A percentile compares a stretch with the other conserved stretches of the same genome.
Evolutionary conservation across 352 stramenopile species (phyloP).

Genomic region (Globisporangium sylvaticum): DNA sequence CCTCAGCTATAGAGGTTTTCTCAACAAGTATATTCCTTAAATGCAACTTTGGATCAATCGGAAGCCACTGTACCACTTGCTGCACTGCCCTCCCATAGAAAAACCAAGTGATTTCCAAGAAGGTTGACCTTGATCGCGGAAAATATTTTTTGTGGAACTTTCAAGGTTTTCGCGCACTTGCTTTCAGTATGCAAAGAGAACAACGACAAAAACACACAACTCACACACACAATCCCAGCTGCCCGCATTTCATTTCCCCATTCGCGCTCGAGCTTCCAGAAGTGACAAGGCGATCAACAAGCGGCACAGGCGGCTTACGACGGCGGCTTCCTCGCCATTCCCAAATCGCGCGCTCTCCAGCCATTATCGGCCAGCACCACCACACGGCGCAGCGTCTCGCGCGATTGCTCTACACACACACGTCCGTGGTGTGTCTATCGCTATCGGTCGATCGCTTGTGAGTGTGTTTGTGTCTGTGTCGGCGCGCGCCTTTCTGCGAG

Average conservation of each 20-base stretch:
- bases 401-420: not conserved
- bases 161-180: not conserved
- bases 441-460: not conserved
- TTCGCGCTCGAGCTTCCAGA: not conserved
- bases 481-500: not conserved
- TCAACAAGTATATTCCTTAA: too few relatives aligned
- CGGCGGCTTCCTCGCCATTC: not conserved
- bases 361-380: not conserved
- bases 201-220: too few relatives aligned
- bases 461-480: not conserved
- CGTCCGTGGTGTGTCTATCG: not conserved
- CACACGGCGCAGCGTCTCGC: not conserved
- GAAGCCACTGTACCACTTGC: not conserved
- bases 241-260: slow-evolving; percentile 2
- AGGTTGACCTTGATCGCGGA: not conserved
- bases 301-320: not conserved
- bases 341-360: not conserved
- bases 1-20: not conserved
- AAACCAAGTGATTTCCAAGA: slow-evolving; percentile 1
- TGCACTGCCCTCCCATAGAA: not conserved
- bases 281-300: not conserved
- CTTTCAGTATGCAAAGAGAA: not conserved
- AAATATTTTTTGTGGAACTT: slow-evolving; percentile 7
- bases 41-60: slow-evolving; percentile 6
- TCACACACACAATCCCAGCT: not conserved